Evolutionary conservation across 768 basidiomycete genomes (phyloP), one percentile per base, ranked within the genome.

Genomic region (Podaxis sp.): DNA sequence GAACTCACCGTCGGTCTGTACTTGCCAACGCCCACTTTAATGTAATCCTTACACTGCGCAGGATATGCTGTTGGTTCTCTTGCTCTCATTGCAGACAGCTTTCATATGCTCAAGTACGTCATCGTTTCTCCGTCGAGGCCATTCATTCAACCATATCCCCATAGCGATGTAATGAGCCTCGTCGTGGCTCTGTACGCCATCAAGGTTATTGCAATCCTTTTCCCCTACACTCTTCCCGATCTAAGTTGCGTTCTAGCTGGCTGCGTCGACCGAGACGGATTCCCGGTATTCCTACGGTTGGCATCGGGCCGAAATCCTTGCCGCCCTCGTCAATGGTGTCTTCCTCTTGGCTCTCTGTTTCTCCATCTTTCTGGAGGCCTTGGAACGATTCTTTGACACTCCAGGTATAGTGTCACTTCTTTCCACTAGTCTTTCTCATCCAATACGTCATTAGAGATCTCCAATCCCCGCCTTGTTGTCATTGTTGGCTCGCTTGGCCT

Each of bases 331-430:
- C 67, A 99, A 99, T 69, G 97, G 97, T 56, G 94, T 98, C 59
- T 98, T 98, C 79, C 85, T 99, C 5, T 83, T 98, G 47, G 97
- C 97, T 0, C 85, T 98, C 0, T 99, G 97, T 76, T 95, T 98
- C 76, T 94, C 95, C 4, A 98, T 99, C 66, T 88, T 85, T 51
- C 77, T 98, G 67, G 96, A 99, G 72, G 96, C 97, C 4, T 75
- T 98, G 51, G 87, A 92, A 65, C 85, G 97, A 43, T 94, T 98
- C 79, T 91, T 98, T 78, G 84, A 79, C 63, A 86, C 87, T 4
- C 89, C 90, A 66, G 93, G 95, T 91, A 65, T 55, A 33, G 80
- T 69, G 59, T 46, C 59, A 36, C 52, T 50, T 36, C 47, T 47
- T 29, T 19, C 64, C 40, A 47, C 57, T 17, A 57, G 52, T 51